phyloP scores from a whole-genome alignment of 768 basidiomycete species.

The Roridomyces roridus region DNA sequence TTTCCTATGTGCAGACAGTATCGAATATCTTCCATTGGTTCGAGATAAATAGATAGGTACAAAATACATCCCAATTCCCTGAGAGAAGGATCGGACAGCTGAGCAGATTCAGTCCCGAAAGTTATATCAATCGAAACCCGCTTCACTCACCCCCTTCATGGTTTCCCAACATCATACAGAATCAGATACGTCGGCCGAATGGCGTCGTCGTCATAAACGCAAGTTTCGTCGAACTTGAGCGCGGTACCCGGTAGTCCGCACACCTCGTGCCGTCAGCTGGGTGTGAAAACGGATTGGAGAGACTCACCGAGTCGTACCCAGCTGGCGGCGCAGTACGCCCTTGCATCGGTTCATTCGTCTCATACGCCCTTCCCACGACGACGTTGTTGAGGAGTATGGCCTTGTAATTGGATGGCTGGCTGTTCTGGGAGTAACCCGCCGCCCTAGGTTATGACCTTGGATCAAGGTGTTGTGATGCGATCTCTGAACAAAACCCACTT shows the following conservation, averaged over 20 bases:
- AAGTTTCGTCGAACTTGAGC: slow-evolving; percentile 1
- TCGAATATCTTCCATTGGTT: too few species aligned
- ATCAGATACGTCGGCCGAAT: slow-evolving; percentile 1
- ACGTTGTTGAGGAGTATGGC: not conserved
- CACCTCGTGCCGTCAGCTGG: not conserved
- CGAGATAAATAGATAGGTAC: too few species aligned
- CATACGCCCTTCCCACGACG: not conserved
- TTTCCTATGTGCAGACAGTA: too few species aligned
- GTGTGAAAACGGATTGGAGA: not conserved
- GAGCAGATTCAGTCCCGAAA: too few species aligned
- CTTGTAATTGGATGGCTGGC: not conserved
- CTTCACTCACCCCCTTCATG: too few species aligned
- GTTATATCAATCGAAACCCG: too few species aligned
- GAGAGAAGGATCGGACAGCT: too few species aligned
- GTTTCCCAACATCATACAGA: too few species aligned
- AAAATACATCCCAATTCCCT: too few species aligned
- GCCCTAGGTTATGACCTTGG: not conserved
- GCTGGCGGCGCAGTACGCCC: not conserved
- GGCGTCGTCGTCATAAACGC: not conserved
- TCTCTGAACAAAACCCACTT: not conserved
- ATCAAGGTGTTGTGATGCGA: too few species aligned
- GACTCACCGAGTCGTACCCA: not conserved
- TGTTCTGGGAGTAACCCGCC: not conserved
- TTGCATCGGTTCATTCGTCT: not conserved
- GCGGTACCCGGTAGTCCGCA: not conserved